These are phyloP conservation scores for Diphasiastrum complanatum DNA, from an alignment of 83 land plant genomes.

Conservation along the genomic window DNA sequence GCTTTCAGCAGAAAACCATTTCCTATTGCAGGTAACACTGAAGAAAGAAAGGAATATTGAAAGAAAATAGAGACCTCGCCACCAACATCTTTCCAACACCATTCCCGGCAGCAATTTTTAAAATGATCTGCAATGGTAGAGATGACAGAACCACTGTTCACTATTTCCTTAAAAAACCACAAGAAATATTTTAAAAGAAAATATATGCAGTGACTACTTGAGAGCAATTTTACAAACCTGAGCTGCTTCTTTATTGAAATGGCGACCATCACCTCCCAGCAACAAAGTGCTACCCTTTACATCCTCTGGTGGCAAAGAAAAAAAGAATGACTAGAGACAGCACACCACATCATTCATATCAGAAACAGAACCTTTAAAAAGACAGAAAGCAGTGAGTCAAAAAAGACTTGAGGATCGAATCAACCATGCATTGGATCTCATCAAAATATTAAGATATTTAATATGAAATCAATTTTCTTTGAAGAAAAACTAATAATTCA, in stretches of 20 bases:
- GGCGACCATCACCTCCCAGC: conserved; percentile 77
- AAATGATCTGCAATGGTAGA: conserved; percentile 53
- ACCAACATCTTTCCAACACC: conserved; percentile 26
- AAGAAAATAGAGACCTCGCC: too few species aligned
- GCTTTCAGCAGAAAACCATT: too few species aligned
- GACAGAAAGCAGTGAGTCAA: too few species aligned
- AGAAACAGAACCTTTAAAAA: too few species aligned
- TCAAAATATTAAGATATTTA: not conserved
- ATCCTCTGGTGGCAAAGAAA: conserved; percentile 60
- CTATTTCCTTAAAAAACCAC: not conserved
- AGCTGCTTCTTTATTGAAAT: conserved; percentile 69
- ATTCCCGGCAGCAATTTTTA: conserved; percentile 86
- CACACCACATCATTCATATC: too few species aligned
- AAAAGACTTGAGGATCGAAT: too few species aligned
- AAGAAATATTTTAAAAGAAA: not conserved
- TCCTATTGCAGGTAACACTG: too few species aligned
- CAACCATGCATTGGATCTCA: too few species aligned
- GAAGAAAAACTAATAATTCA: not conserved
- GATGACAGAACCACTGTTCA: not conserved
- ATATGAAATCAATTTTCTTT: not conserved
- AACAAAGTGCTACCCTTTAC: conserved; percentile 53
- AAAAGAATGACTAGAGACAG: conserved; percentile 66
- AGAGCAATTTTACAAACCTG: conserved; percentile 38
- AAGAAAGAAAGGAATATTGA: too few species aligned
- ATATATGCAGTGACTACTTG: not conserved